These are phyloP conservation scores for Fusarium pseudonygamai DNA, from an alignment of 2,329 filamentous ascomycete species.

Conservation along the genomic window DNA sequence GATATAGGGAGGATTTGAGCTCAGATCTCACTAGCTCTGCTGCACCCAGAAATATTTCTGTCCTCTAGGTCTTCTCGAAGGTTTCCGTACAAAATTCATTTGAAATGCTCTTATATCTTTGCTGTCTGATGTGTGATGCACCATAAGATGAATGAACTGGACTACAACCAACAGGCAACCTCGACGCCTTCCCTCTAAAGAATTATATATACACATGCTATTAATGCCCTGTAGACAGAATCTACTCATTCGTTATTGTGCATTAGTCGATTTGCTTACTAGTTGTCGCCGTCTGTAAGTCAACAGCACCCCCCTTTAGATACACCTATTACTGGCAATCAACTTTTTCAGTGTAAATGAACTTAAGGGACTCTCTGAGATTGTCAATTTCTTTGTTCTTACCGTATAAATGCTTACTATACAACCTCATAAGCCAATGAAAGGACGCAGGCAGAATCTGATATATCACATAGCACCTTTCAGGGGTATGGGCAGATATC, in stretches of 20 bases:
- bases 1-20: conserved; percentile 34
- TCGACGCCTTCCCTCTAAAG: neutral
- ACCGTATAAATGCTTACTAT: neutral
- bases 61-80: conserved; percentile 46
- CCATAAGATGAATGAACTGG: neutral
- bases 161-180: neutral
- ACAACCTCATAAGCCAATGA: neutral
- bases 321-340: too few species aligned
- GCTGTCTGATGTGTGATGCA: neutral
- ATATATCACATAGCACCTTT: neutral
- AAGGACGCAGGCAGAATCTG: neutral
- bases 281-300: too few species aligned
- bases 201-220: neutral
- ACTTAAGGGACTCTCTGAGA: too few species aligned
- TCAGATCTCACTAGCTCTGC: conserved; percentile 41
- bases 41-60: conserved; percentile 42
- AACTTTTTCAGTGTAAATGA: neutral
- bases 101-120: conserved; percentile 39
- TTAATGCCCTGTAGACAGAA: too few species aligned
- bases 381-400: neutral
- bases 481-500: neutral
- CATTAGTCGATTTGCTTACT: neutral
- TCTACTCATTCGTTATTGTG: neutral
- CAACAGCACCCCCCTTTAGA: too few species aligned
- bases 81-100: conserved; percentile 45